A percentile compares a stretch with the other conserved stretches of the same genome.
These are phyloP conservation scores for Kuraishia floccosa DNA, from an alignment of 805 yeast species.

Conservation along the genomic window DNA sequence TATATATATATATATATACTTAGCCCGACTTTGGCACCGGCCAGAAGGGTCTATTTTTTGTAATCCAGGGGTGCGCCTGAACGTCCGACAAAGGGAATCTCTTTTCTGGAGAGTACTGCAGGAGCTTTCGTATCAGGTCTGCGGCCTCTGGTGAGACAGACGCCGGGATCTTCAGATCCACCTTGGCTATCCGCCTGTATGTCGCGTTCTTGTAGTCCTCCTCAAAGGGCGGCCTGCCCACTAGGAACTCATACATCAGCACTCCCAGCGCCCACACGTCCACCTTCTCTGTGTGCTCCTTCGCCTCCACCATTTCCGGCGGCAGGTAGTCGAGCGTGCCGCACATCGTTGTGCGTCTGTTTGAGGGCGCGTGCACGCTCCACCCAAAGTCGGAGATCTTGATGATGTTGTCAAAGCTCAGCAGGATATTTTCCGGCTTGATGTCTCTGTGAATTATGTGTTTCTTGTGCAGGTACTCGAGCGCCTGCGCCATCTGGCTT, in stretches of 20 bases:
- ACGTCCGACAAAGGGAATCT: constrained; percentile 55
- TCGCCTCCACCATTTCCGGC: constrained; percentile 87
- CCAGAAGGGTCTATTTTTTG: constrained; percentile 56
- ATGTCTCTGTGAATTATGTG: constrained; percentile 85
- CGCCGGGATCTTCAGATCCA: constrained; percentile 65
- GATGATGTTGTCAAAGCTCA: constrained; percentile 64
- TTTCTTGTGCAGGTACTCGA: constrained; percentile 65
- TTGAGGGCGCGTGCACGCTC: constrained; percentile 64
- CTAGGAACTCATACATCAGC: constrained; percentile 72
- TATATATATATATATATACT: too few relatives aligned
- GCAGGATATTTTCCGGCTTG: constrained; percentile 84
- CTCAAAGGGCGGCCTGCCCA: constrained; percentile 90
- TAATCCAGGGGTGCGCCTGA: constrained; percentile 76
- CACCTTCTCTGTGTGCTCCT: constrained; percentile 65
- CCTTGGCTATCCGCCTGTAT: constrained; percentile 65
- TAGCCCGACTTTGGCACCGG: too few relatives aligned
- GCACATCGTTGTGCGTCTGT: constrained; percentile 70
- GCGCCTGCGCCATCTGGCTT: constrained; percentile 73
- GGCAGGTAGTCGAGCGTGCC: constrained; percentile 93
- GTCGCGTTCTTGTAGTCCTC: constrained; percentile 71
- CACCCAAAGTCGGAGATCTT: constrained; percentile 94
- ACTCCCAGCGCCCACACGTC: constrained; percentile 94
- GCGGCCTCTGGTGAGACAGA: constrained; percentile 65
- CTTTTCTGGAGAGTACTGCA: constrained; percentile 58
- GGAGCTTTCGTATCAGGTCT: constrained; percentile 53